phyloP scores from a whole-genome alignment of 495 filamentous ascomycete species.

The Massariosphaeria phaeospora region DNA sequence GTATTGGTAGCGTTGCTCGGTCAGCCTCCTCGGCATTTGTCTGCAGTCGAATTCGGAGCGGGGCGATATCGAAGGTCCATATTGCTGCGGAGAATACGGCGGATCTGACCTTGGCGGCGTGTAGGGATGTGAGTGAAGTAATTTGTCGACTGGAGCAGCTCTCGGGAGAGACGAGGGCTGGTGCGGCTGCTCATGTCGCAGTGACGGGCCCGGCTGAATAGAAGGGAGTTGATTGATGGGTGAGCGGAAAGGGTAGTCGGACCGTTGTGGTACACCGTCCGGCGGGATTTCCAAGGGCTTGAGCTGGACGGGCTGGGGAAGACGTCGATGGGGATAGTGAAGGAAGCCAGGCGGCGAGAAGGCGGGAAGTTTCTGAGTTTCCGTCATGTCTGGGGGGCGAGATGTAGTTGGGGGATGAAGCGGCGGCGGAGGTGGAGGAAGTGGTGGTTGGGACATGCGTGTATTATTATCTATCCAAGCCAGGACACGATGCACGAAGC shows the following conservation, averaged over 20 bases:
- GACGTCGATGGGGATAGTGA: conserved; percentile 30
- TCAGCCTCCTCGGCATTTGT: conserved; percentile 12
- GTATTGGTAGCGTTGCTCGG: conserved; percentile 28
- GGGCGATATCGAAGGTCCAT: conserved; percentile 26
- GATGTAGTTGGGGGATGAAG: conserved; percentile 28
- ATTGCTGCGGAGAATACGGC: conserved; percentile 34
- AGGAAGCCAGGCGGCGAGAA: conserved; percentile 33
- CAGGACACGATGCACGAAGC: conserved; percentile 34
- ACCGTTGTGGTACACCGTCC: conserved; percentile 24
- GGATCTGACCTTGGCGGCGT: conserved; percentile 36
- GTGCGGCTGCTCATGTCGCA: conserved; percentile 18
- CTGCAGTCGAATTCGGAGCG: conserved; percentile 22
- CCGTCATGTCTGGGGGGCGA: conserved; percentile 33
- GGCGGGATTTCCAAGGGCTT: conserved; percentile 35
- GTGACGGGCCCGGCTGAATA: conserved; percentile 31
- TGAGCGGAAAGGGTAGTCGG: conserved; percentile 30
- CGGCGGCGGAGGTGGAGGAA: conserved; percentile 35
- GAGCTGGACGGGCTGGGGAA: conserved; percentile 32
- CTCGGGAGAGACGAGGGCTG: conserved; percentile 17
- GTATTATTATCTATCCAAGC: conserved; percentile 34
- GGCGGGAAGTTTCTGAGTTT: conserved; percentile 36
- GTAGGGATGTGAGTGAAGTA: conserved; percentile 31
- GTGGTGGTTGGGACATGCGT: conserved; percentile 42
- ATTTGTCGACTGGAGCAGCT: conserved; percentile 32
- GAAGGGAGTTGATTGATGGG: conserved; percentile 31